These are phyloP conservation scores for Cyphellophora attinorum DNA, from an alignment of 2,329 filamentous ascomycete genomes.

Conservation along the genomic window DNA sequence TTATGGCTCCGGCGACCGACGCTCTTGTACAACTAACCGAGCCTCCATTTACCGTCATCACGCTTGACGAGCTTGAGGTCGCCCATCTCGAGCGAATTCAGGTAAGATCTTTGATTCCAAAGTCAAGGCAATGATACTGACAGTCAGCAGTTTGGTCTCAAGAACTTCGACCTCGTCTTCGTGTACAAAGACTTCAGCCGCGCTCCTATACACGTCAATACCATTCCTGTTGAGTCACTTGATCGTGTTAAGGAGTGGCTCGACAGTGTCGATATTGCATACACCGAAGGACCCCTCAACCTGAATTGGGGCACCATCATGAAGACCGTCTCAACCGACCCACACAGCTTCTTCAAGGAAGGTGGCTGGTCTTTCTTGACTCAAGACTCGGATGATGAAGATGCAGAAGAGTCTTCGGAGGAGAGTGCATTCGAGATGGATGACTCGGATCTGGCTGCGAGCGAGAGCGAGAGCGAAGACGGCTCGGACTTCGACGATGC, in stretches of 20 bases:
- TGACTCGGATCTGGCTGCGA: slow-evolving; percentile 65
- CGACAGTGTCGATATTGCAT: slow-evolving; percentile 90
- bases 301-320: slow-evolving; percentile 99
- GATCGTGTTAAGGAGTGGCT: slow-evolving; percentile 97
- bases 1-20: slow-evolving; percentile 92
- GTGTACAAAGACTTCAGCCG: slow-evolving; percentile 96
- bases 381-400: slow-evolving; percentile 79
- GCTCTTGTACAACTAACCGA: slow-evolving; percentile 95
- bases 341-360: slow-evolving; percentile 89
- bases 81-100: slow-evolving; percentile 91
- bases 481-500: slow-evolving; percentile 92
- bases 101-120: slow-evolving; percentile 21
- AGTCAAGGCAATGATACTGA: slow-evolving; percentile 18
- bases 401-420: slow-evolving; percentile 65
- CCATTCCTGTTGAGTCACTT: slow-evolving; percentile 88
- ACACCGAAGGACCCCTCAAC: slow-evolving; percentile 88
- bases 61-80: slow-evolving; percentile 89
- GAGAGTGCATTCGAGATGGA: slow-evolving; percentile 88
- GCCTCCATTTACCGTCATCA: slow-evolving; percentile 91
- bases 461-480: slow-evolving; percentile 67
- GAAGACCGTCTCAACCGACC: slow-evolving; percentile 93
- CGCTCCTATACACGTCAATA: slow-evolving; percentile 91
- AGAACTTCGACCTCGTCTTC: slow-evolving; percentile 98
- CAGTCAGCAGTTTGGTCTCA: slow-evolving; percentile 68
- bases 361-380: slow-evolving; percentile 92